These are phyloP conservation scores for Scenedesmus sp. DNA, from an alignment of 163 green algal genomes.

Conservation along the genomic window DNA sequence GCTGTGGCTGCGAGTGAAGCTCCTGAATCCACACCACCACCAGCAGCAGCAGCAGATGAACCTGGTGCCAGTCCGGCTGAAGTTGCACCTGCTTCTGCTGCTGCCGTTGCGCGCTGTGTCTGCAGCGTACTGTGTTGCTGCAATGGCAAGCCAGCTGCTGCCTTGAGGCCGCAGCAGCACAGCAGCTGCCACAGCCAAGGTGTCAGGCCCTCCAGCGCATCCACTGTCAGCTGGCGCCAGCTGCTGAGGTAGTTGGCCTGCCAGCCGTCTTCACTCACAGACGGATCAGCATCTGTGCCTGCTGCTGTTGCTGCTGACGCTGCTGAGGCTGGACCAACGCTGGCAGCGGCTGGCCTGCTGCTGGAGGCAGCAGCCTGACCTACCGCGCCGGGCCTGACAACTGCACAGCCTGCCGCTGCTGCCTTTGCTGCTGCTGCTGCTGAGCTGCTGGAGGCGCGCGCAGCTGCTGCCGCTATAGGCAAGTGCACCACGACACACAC, in stretches of 20 bases:
- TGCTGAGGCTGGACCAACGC: background rate
- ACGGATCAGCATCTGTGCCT: background rate
- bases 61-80: background rate
- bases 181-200: slow-evolving; percentile 16
- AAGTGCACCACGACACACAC: slow-evolving; percentile 15
- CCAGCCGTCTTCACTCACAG: slow-evolving; percentile 2
- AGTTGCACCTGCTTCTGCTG: background rate
- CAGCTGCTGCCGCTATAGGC: background rate
- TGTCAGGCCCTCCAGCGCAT: background rate
- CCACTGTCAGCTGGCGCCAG: slow-evolving; percentile 21
- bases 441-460: background rate
- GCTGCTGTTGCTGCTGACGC: background rate
- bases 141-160: background rate
- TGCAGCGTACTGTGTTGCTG: background rate
- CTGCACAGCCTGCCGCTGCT: slow-evolving; percentile 21
- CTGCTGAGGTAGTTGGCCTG: slow-evolving; percentile 11
- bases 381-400: background rate
- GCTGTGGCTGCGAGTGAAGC: background rate
- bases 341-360: background rate
- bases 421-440: background rate
- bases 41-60: background rate
- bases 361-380: background rate
- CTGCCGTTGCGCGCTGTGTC: background rate
- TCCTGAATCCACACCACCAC: background rate
- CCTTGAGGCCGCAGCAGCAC: background rate